A percentile compares a stretch with the other conserved stretches of the same genome.
These are phyloP conservation scores for Rhynchosporium graminicola DNA, from an alignment of 2,329 filamentous ascomycete genomes.

Conservation along the genomic window DNA sequence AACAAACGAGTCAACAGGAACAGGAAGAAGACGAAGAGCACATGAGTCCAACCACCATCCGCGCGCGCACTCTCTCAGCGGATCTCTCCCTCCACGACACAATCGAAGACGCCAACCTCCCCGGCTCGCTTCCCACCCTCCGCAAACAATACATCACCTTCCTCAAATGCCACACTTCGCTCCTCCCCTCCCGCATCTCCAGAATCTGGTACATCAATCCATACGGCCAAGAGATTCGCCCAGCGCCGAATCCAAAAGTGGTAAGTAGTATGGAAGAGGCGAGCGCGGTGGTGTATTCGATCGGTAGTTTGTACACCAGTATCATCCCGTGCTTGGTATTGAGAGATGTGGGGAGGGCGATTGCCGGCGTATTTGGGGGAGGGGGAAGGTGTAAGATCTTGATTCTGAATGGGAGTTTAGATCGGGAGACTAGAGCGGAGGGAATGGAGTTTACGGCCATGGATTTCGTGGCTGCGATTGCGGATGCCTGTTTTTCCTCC, in stretches of 20 bases:
- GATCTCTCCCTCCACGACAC: conserved; percentile 60
- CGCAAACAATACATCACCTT: conserved; percentile 81
- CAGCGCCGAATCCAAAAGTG: conserved; percentile 79
- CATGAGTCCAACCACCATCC: conserved; percentile 26
- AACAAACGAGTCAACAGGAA: background rate
- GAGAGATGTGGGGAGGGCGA: conserved; percentile 68
- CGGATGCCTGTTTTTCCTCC: conserved; percentile 57
- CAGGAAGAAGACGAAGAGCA: conserved; percentile 22
- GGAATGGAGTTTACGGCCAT: conserved; percentile 65
- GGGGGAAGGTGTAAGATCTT: conserved; percentile 61
- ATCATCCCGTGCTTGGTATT: conserved; percentile 82
- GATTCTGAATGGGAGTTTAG: conserved; percentile 75
- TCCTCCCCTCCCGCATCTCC: conserved; percentile 75
- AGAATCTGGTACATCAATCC: conserved; percentile 97
- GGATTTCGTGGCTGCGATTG: conserved; percentile 82
- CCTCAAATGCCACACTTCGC: conserved; percentile 72
- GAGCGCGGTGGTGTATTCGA: conserved; percentile 80
- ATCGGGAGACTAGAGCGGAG: conserved; percentile 80
- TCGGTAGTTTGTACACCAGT: conserved; percentile 91
- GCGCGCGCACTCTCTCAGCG: conserved; percentile 32
- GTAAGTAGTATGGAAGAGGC: conserved; percentile 60
- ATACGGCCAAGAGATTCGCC: conserved; percentile 93
- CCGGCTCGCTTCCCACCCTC: conserved; percentile 77
- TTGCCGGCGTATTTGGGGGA: conserved; percentile 44
- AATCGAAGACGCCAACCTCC: conserved; percentile 78